These are phyloP conservation scores for Circinella umbellata DNA, from an alignment of 371 early-diverging fungal species.

Conservation along the genomic window DNA sequence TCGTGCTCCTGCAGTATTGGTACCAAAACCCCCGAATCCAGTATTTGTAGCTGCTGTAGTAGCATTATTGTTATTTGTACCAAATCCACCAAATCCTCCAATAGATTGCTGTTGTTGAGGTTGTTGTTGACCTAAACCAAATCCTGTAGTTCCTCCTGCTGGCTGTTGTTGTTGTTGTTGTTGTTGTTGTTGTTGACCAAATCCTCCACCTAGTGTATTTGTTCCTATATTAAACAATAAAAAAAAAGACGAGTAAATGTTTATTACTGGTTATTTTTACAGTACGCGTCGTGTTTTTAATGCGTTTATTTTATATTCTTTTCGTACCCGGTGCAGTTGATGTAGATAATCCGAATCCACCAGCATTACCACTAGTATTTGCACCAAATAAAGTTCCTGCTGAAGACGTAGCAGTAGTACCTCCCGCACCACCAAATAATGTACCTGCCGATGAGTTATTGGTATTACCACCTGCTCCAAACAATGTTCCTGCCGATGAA, in stretches of 20 bases:
- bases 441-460: constrained; percentile 17
- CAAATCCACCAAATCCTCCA: constrained; percentile 22
- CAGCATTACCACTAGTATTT: constrained; percentile 16
- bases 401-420: not conserved
- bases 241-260: no score
- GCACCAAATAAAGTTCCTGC: constrained; percentile 18
- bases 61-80: constrained; percentile 3
- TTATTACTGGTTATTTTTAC: no score
- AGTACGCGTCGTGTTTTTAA: not conserved
- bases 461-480: constrained; percentile 10
- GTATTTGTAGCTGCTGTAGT: constrained; percentile 13
- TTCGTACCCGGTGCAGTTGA: constrained; percentile 9
- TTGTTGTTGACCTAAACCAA: constrained; percentile 17
- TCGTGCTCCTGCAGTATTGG: not conserved
- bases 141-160: constrained; percentile 5
- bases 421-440: constrained; percentile 12
- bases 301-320: not conserved
- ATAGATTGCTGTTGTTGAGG: constrained; percentile 16
- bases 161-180: constrained; percentile 6
- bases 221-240: constrained; percentile 7
- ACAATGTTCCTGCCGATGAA: constrained; percentile 9
- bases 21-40: constrained; percentile 12
- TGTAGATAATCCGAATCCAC: constrained; percentile 10
- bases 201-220: constrained; percentile 11
- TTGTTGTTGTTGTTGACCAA: constrained; percentile 12